Evolutionary conservation across 2,329 filamentous ascomycete species (phyloP), one percentile per base, ranked within the genome.

Genomic region (Colletotrichum sp.): DNA sequence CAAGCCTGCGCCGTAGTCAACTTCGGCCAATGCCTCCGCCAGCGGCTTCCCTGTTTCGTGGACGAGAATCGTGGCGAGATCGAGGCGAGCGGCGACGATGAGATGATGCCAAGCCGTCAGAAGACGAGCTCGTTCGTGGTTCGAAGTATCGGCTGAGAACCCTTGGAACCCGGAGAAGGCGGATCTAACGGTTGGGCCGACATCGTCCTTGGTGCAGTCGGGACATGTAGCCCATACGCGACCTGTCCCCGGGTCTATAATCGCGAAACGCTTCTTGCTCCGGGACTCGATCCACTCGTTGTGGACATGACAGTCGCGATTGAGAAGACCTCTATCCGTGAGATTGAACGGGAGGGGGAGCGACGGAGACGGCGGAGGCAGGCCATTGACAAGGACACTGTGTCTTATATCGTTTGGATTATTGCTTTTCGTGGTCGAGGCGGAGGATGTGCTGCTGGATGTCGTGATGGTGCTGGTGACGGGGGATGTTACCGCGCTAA

Each of bases 41-140:
- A 91, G 82, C 3, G 91, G 90, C 78, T 92, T 92, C 4, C 91
- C 91, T 0, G 90, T 92, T 81, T 92, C 90, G 76, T 85, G 82
- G 4, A 85, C 84, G 2, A 88, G 71, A 6, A 88, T 80, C 39
- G 78, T 82, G 0, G 86, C 86, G 6, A 88, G 70, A 67, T 88
- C 87, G 6, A 84, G 81, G n/a, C 83, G 81, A 6, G 83, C 79
- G 5, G 78, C 81, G 1, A 80, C 70, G 69, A 88, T 85, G 8
- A 86, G 81, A 3, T 79, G 73, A 74, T 86, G 82, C 86, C 86
- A 87, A 13, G 78, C 79, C 4, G 83, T 77, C 7, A 88, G 80
- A 13, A 81, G 80, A 62, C 85, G 79, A 7, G 85, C 83, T 18
- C 86, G 81, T 77, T 77, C 70, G 49, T 84, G 81, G 2, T 86